Percentiles rank a stretch among this genome's conserved stretches.
Conservation (phyloP, 2,329 filamentous ascomycete genomes). For the Trichoderma sp. region DNA sequence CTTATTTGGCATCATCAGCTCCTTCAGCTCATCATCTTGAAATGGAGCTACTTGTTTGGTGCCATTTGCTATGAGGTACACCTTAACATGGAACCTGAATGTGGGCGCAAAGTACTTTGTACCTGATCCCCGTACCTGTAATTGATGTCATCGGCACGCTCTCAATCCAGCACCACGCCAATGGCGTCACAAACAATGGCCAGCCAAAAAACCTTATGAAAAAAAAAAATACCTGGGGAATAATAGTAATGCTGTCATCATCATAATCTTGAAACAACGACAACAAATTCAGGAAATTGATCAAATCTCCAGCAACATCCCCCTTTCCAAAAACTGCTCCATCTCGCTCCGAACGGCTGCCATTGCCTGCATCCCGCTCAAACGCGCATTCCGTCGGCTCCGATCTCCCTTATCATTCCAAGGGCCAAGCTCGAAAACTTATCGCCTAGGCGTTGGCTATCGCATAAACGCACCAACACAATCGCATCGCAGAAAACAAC, state of each 20-base stretch:
- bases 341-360: neutral
- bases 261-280: neutral
- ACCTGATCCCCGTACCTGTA: neutral
- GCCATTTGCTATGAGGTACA: neutral
- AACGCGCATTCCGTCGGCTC: slow-evolving; percentile 14
- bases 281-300: neutral
- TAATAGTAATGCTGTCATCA: neutral
- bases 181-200: neutral
- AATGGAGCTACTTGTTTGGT: neutral
- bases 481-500: neutral
- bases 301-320: neutral
- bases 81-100: neutral
- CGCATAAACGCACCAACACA: neutral
- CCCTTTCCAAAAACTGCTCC: neutral
- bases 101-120: neutral
- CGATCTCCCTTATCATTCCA: neutral
- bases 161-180: neutral
- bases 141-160: neutral
- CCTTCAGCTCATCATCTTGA: neutral
- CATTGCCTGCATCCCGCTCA: neutral
- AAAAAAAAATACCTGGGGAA: neutral
- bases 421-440: neutral
- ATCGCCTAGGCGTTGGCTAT: neutral
- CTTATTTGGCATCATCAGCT: neutral
- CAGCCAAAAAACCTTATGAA: neutral